These are phyloP conservation scores for Luzula sylvatica DNA, from an alignment of 176 grass and related monocot species.

Conservation along the genomic window DNA sequence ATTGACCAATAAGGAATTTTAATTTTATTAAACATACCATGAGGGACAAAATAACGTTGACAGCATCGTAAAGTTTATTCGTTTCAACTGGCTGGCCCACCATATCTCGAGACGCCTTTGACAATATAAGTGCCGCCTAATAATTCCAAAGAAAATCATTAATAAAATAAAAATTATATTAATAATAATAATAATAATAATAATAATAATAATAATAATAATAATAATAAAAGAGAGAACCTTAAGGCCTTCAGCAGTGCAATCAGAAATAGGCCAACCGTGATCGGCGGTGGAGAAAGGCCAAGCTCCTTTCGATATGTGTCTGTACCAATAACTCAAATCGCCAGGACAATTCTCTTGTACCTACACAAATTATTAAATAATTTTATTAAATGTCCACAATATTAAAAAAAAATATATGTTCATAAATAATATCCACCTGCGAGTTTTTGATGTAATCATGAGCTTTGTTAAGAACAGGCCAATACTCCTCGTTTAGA, in stretches of 20 bases:
- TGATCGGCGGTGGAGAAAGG: constrained; percentile 85
- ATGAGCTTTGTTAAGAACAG: constrained; percentile 36
- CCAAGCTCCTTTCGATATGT: constrained; percentile 99
- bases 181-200: background rate
- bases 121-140: constrained; percentile 67
- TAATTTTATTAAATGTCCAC: background rate
- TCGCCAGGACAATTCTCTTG: constrained; percentile 66
- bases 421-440: background rate
- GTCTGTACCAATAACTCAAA: constrained; percentile 72
- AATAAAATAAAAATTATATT: no score
- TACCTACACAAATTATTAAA: constrained; percentile 40
- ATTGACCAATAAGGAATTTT: background rate
- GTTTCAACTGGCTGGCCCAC: constrained; percentile 55
- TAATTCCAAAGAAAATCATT: constrained; percentile 7
- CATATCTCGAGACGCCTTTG: constrained; percentile 70
- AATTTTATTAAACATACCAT: constrained; percentile 39
- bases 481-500: constrained; percentile 40
- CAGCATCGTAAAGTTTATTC: constrained; percentile 70
- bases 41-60: constrained; percentile 76
- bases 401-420: background rate
- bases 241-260: constrained; percentile 94
- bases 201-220: background rate
- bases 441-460: constrained; percentile 42
- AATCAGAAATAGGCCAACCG: constrained; percentile 96
- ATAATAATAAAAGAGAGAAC: constrained; percentile 8